Percentiles rank a stretch among this genome's conserved stretches.
phyloP scores from a whole-genome alignment of 345 rosid species.

The Moringa oleifera region DNA sequence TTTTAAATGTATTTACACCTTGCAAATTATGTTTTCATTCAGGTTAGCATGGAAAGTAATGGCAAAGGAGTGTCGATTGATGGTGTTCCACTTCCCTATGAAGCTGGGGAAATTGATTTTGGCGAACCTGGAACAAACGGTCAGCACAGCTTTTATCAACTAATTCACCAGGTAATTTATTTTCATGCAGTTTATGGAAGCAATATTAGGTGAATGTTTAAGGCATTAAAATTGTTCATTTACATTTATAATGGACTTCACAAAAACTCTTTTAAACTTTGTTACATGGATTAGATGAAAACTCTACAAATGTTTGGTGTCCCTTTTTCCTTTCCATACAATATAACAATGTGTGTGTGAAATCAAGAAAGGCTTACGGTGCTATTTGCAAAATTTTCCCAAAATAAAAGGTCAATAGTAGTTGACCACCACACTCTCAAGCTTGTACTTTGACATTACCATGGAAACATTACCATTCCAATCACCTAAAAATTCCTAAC shows the following conservation, averaged over 20 bases:
- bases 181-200: not conserved
- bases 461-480: not conserved
- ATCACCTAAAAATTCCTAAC: not conserved
- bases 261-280: no score
- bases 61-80: slow-evolving; percentile 97
- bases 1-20: slow-evolving; percentile 3
- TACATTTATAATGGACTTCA: no score
- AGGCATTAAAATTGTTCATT: no score
- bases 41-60: slow-evolving; percentile 99
- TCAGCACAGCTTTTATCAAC: slow-evolving; percentile 98
- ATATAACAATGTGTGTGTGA: no score
- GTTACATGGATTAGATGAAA: no score
- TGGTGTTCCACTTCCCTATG: slow-evolving; percentile 76
- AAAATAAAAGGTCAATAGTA: not conserved
- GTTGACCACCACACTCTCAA: not conserved
- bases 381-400: no score
- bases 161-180: slow-evolving; percentile 82
- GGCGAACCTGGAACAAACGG: slow-evolving; percentile 99
- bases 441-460: not conserved
- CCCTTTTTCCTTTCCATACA: no score
- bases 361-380: no score
- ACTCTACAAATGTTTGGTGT: no score
- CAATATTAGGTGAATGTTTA: not conserved
- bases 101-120: slow-evolving; percentile 95
- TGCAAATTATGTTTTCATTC: slow-evolving; percentile 15